These are phyloP conservation scores for Chalciporus piperatus DNA, from an alignment of 768 basidiomycete species.

Conservation along the genomic window DNA sequence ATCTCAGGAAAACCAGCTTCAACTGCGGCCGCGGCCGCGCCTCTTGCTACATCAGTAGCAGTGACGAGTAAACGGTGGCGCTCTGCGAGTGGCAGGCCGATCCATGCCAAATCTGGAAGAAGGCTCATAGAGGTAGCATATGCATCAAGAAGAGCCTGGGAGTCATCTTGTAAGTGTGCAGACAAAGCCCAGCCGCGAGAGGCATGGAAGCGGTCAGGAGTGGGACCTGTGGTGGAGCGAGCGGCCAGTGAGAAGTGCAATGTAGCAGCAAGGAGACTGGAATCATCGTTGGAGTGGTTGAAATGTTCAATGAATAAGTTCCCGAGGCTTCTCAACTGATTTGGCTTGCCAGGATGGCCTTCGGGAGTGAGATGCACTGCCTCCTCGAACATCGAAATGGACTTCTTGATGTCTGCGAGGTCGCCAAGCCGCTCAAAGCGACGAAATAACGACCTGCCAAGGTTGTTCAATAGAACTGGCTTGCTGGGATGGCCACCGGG, in stretches of 20 bases:
- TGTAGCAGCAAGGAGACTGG: background rate
- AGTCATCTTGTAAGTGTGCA: background rate
- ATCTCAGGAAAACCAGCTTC: background rate
- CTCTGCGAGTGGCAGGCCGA: slow-evolving; percentile 9
- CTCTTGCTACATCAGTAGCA: slow-evolving; percentile 8
- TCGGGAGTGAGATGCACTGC: too few species aligned
- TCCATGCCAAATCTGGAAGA: slow-evolving; percentile 3
- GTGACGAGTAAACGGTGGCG: slow-evolving; percentile 11
- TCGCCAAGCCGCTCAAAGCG: too few species aligned
- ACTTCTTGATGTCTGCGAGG: too few species aligned
- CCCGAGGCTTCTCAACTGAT: background rate
- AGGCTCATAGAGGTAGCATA: slow-evolving; percentile 12
- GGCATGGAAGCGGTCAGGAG: background rate
- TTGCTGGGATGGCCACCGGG: too few species aligned
- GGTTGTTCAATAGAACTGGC: too few species aligned
- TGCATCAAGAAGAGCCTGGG: slow-evolving; percentile 5
- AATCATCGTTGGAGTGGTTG: background rate
- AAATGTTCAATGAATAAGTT: background rate
- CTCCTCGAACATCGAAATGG: slow-evolving; percentile 1
- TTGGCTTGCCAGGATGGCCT: background rate
- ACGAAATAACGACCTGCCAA: too few species aligned
- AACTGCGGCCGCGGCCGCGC: slow-evolving; percentile 17
- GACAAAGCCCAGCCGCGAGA: background rate
- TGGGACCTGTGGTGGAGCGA: background rate
- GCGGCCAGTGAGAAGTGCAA: background rate